phyloP scores from a whole-genome alignment of 768 basidiomycete species.

The Boletus rubroflammeus region DNA sequence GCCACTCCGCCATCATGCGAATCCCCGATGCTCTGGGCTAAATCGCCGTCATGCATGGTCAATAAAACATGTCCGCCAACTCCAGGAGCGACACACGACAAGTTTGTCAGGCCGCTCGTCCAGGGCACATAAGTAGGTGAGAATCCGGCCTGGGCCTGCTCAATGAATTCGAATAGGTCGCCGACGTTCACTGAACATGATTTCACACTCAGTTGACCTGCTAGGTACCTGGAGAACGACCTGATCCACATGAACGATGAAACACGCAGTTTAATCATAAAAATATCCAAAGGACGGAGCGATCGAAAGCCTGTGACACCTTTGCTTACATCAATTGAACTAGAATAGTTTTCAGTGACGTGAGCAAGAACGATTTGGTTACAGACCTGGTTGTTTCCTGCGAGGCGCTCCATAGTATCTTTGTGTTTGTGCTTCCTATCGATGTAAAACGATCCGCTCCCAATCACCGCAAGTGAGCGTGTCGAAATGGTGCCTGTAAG shows the following conservation, averaged over 20 bases:
- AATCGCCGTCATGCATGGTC: constrained; percentile 21
- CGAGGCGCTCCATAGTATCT: background rate
- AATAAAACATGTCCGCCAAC: constrained; percentile 2
- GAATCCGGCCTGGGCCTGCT: constrained; percentile 8
- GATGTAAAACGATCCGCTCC: background rate
- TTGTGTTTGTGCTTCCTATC: constrained; percentile 1
- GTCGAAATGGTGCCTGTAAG: background rate
- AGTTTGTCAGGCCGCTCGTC: constrained; percentile 6
- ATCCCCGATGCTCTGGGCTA: constrained; percentile 20
- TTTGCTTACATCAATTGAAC: background rate
- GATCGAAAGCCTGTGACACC: constrained; percentile 4
- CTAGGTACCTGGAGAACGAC: constrained; percentile 10
- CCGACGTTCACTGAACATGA: background rate
- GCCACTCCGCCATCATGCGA: constrained; percentile 15
- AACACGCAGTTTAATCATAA: constrained; percentile 1
- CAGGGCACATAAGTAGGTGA: background rate
- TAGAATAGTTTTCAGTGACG: constrained; percentile 6
- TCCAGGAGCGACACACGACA: constrained; percentile 8
- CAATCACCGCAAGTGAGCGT: constrained; percentile 16
- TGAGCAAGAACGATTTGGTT: background rate
- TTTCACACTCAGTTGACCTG: background rate
- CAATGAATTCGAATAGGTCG: background rate
- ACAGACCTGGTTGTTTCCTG: constrained; percentile 14
- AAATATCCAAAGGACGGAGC: background rate
- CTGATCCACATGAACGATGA: constrained; percentile 22